Percentiles rank a stretch among this genome's conserved stretches.
Evolutionary conservation across 2,329 filamentous ascomycete genomes (phyloP).

Genomic region (Botryosphaeria dothidea): DNA sequence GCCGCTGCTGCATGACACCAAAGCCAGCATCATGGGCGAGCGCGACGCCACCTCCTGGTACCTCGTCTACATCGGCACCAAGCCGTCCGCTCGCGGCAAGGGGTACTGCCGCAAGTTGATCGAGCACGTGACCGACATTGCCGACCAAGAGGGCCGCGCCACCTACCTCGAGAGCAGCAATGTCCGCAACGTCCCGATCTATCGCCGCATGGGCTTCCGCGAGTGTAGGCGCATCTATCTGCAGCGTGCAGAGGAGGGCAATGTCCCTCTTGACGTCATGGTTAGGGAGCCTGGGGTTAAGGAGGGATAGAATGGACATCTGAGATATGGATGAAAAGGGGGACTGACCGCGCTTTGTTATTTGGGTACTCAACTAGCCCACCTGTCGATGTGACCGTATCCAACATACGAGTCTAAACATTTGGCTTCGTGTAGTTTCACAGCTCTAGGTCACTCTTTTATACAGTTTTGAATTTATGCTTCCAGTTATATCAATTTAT

Average conservation of each 20-base stretch:
- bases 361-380: not conserved
- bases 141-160: constrained; percentile 66
- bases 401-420: not conserved
- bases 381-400: not conserved
- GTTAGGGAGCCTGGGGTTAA: constrained; percentile 64
- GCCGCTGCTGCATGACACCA: constrained; percentile 72
- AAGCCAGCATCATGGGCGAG: constrained; percentile 66
- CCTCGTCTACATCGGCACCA: constrained; percentile 80
- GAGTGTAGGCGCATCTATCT: constrained; percentile 64
- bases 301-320: not conserved
- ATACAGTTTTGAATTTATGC: not conserved
- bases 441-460: not conserved
- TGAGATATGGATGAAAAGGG: not conserved
- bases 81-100: constrained; percentile 67
- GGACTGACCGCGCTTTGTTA: too few relatives aligned
- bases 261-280: constrained; percentile 76
- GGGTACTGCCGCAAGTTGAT: constrained; percentile 74
- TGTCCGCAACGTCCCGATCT: constrained; percentile 67
- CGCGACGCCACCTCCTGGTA: constrained; percentile 73
- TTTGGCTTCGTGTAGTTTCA: not conserved
- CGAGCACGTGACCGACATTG: constrained; percentile 64
- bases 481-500: too few relatives aligned
- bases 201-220: constrained; percentile 74
- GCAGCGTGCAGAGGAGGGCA: constrained; percentile 53
- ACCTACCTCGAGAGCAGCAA: constrained; percentile 82